A percentile compares a stretch with the other conserved stretches of the same genome.
These are phyloP conservation scores for Copromyces sp. DNA, from an alignment of 495 filamentous ascomycete genomes.

Conservation along the genomic window DNA sequence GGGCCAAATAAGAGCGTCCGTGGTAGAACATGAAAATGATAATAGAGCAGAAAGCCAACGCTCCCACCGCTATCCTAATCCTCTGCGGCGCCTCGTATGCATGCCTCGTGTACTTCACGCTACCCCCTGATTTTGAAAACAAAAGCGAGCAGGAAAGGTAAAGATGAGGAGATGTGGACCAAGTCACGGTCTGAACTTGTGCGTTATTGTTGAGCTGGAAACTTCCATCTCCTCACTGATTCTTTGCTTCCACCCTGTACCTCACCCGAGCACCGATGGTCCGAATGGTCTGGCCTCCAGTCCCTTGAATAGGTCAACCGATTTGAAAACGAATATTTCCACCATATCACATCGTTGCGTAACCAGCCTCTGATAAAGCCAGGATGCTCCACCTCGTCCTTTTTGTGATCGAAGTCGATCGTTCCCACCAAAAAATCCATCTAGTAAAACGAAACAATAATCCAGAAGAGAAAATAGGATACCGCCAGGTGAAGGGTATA, in stretches of 20 bases:
- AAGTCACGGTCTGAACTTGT: background rate
- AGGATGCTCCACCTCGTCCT: background rate
- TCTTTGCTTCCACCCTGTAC: background rate
- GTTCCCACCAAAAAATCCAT: background rate
- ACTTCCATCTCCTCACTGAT: background rate
- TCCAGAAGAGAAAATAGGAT: background rate
- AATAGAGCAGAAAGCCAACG: background rate
- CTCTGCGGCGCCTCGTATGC: background rate
- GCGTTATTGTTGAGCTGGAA: background rate
- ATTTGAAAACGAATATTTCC: background rate
- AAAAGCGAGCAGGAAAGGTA: background rate
- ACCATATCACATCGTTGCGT: background rate
- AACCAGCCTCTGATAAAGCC: background rate
- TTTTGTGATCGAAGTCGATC: background rate
- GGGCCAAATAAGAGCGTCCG: background rate
- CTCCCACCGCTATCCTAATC: background rate
- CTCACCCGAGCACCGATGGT: background rate
- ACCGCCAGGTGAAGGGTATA: background rate
- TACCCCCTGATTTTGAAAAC: background rate
- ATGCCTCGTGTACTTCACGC: constrained; percentile 10
- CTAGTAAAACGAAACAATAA: background rate
- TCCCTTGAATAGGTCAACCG: background rate
- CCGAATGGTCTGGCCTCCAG: background rate
- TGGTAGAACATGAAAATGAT: background rate
- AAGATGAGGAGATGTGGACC: background rate